A percentile compares a stretch with the other conserved stretches of the same genome.
Conservation (phyloP, 1,139 yeast species). For the Yamadazyma diospyri region DNA sequence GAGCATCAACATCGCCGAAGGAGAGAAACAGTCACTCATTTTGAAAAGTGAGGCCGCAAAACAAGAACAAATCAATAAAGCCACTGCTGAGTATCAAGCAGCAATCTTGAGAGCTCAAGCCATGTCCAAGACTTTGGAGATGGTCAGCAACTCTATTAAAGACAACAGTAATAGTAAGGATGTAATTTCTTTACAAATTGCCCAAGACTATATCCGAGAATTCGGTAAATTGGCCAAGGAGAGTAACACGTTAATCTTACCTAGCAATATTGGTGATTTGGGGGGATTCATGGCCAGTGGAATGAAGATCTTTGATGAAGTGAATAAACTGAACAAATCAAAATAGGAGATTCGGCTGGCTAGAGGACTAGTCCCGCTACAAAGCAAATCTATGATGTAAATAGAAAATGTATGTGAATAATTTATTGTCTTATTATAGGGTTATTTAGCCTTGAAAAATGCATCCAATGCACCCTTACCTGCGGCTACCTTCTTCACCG, state of each 20-base stretch:
- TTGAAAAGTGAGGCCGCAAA: conserved; percentile 69
- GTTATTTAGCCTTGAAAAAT: conserved; percentile 41
- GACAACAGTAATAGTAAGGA: conserved; percentile 69
- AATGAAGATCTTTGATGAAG: conserved; percentile 62
- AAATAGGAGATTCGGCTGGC: not conserved
- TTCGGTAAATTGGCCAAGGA: conserved; percentile 83
- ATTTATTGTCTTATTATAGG: not conserved
- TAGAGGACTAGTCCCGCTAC: too few species aligned
- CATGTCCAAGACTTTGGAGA: conserved; percentile 65
- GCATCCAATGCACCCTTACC: conserved; percentile 64
- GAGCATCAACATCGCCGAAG: conserved; percentile 79
- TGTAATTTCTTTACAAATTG: conserved; percentile 76
- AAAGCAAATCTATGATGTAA: not conserved
- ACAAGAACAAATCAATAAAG: conserved; percentile 60
- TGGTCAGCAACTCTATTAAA: conserved; percentile 63
- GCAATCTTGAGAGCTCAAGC: conserved; percentile 69
- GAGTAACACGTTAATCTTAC: conserved; percentile 72
- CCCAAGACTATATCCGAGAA: conserved; percentile 79
- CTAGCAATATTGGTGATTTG: conserved; percentile 72
- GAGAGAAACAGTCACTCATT: conserved; percentile 66
- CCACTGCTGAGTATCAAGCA: conserved; percentile 69
- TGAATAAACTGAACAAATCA: conserved; percentile 17
- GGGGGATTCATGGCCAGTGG: conserved; percentile 77
- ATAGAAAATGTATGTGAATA: conserved; percentile 1
- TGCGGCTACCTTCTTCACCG: conserved; percentile 39